Percentiles rank a stretch among this genome's conserved stretches.
Conservation (phyloP, 2,329 filamentous ascomycete genomes). For the Biscogniauxia mediterranea region DNA sequence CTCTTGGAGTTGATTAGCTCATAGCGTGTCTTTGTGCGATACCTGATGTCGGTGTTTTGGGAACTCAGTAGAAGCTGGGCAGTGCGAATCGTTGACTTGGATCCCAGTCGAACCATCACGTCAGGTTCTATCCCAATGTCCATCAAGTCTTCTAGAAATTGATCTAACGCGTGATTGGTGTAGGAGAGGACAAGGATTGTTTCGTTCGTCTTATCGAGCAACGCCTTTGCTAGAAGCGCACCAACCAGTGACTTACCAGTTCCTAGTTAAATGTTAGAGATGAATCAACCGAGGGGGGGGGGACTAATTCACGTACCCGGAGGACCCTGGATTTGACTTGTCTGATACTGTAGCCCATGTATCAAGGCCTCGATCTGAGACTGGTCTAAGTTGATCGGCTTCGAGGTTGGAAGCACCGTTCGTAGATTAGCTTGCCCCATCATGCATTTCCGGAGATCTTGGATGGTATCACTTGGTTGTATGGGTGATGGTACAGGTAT, state of each 20-base stretch:
- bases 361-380: conserved; percentile 59
- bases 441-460: conserved; percentile 9
- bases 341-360: conserved; percentile 47
- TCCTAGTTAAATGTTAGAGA: conserved; percentile 39
- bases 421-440: conserved; percentile 4
- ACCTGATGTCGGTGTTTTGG: conserved; percentile 18
- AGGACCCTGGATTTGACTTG: conserved; percentile 70
- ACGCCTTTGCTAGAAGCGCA: conserved; percentile 55
- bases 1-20: conserved; percentile 37
- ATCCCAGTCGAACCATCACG: conserved; percentile 61
- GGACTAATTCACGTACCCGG: conserved; percentile 49
- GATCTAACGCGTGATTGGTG: conserved; percentile 66
- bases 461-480: conserved; percentile 4
- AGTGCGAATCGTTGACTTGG: conserved; percentile 53
- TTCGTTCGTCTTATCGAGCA: conserved; percentile 49
- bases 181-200: conserved; percentile 64
- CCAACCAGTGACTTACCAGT: conserved; percentile 78
- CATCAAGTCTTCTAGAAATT: conserved; percentile 64
- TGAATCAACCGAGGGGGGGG: background rate
- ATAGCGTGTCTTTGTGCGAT: conserved; percentile 8
- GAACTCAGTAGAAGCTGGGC: conserved; percentile 36
- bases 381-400: conserved; percentile 21
- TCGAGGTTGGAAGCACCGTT: conserved; percentile 6
- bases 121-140: conserved; percentile 51
- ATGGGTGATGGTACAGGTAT: conserved; percentile 13